These are phyloP conservation scores for Flaveria brownii DNA, from an alignment of 129 eudicot species.

Conservation along the genomic window DNA sequence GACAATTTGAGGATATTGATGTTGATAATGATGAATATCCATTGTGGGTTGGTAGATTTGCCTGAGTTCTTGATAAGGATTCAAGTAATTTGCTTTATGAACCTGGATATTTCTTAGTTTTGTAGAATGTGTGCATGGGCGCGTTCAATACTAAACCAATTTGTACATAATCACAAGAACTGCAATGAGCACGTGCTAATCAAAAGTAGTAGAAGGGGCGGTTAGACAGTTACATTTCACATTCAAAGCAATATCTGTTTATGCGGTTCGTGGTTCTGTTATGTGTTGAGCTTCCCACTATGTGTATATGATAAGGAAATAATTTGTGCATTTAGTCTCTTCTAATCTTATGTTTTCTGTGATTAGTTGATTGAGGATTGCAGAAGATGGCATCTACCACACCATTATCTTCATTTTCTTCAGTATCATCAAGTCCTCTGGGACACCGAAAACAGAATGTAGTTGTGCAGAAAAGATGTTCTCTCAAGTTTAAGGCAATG, in stretches of 20 bases:
- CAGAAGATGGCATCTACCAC: constrained; percentile 46
- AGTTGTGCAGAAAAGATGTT: constrained; percentile 39
- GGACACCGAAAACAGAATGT: constrained; percentile 43
- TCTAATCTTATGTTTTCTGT: background rate
- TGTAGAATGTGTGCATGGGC: background rate
- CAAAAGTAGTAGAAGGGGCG: too few species aligned
- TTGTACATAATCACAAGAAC: too few species aligned
- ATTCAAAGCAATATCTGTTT: background rate
- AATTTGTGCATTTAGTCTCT: background rate
- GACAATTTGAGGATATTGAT: too few species aligned
- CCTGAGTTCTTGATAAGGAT: too few species aligned
- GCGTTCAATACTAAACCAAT: background rate
- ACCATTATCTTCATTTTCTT: constrained; percentile 54
- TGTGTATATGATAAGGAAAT: background rate
- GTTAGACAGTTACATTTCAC: too few species aligned
- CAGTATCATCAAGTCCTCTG: constrained; percentile 44
- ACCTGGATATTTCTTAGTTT: too few species aligned
- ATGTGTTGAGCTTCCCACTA: background rate
- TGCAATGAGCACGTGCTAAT: too few species aligned
- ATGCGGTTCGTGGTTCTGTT: background rate
- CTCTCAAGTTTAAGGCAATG: constrained; percentile 52
- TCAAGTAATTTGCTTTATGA: too few species aligned
- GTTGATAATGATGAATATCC: too few species aligned
- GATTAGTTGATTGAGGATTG: constrained; percentile 24
- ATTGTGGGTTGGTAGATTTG: too few species aligned